phyloP scores from a whole-genome alignment of 2,329 filamentous ascomycete species.

The Sphaerulina vaccinii region DNA sequence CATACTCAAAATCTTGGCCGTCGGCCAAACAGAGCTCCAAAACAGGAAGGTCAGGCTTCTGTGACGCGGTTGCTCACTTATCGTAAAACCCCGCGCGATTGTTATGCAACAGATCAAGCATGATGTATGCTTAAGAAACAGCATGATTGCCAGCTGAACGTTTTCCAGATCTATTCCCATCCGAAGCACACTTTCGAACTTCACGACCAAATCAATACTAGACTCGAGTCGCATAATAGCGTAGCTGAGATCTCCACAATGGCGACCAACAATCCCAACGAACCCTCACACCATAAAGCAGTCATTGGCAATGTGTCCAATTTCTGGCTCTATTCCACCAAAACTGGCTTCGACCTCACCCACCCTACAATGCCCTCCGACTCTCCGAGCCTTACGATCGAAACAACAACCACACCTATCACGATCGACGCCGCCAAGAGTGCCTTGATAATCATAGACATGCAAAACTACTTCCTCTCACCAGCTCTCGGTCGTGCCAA shows the following conservation, averaged over 20 bases:
- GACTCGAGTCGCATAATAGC: too few relatives aligned
- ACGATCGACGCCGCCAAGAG: constrained; percentile 37
- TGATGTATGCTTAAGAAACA: too few relatives aligned
- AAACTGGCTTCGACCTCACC: constrained; percentile 48
- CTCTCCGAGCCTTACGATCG: constrained; percentile 27
- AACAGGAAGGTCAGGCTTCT: not conserved
- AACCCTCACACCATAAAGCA: constrained; percentile 19
- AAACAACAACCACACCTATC: constrained; percentile 33
- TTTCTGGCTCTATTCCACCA: constrained; percentile 48
- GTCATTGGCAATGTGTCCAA: constrained; percentile 44
- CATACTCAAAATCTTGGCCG: not conserved
- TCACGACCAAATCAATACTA: not conserved
- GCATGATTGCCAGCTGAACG: too few relatives aligned
- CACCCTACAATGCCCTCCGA: constrained; percentile 39
- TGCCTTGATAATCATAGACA: constrained; percentile 39
- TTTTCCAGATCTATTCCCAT: not conserved
- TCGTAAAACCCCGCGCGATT: not conserved
- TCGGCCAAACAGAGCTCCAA: not conserved
- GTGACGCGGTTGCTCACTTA: constrained; percentile 2
- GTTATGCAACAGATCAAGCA: too few relatives aligned
- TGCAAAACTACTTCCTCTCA: constrained; percentile 39
- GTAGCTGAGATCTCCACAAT: not conserved
- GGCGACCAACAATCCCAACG: constrained; percentile 1
- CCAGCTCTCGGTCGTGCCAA: constrained; percentile 32
- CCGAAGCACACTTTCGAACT: not conserved